Conservation (phyloP, 129 eudicot genomes). For the Artemisia argyi region DNA sequence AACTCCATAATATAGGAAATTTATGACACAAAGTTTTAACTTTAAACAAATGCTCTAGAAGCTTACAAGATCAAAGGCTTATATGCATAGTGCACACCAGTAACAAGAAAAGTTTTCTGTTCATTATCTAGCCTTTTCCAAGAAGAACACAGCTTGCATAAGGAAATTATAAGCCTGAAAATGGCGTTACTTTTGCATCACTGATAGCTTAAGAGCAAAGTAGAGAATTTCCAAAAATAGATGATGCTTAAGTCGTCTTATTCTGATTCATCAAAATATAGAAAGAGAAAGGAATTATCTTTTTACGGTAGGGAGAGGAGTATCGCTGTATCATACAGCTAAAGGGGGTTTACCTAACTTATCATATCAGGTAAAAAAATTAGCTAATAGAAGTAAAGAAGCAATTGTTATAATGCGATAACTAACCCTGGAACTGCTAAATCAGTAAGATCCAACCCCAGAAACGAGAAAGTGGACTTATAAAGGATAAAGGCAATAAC, state of each 20-base stretch:
- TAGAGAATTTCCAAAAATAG: conserved; percentile 23
- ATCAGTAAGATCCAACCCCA: too few species aligned
- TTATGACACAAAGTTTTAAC: not conserved
- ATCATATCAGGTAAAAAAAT: conserved; percentile 19
- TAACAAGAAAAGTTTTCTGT: not conserved
- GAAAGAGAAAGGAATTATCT: not conserved
- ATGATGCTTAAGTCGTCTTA: conserved; percentile 4
- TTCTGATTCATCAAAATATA: conserved; percentile 20
- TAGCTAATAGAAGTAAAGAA: not conserved
- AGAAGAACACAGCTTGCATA: conserved; percentile 15
- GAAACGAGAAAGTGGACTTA: too few species aligned
- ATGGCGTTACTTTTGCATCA: conserved; percentile 21
- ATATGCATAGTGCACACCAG: not conserved
- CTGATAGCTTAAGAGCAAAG: conserved; percentile 28
- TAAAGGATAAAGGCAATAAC: too few species aligned
- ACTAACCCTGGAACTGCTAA: not conserved
- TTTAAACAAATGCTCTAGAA: conserved; percentile 3
- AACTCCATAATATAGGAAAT: not conserved
- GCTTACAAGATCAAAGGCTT: conserved; percentile 11
- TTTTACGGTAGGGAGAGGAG: too few species aligned
- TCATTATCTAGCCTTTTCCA: conserved; percentile 15
- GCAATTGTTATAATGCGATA: not conserved
- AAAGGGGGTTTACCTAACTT: too few species aligned
- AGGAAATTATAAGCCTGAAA: conserved; percentile 10
- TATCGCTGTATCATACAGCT: too few species aligned